Base-by-base conservation (phyloP, 2,329 filamentous ascomycete genomes). In the Cercospora janseana region DNA sequence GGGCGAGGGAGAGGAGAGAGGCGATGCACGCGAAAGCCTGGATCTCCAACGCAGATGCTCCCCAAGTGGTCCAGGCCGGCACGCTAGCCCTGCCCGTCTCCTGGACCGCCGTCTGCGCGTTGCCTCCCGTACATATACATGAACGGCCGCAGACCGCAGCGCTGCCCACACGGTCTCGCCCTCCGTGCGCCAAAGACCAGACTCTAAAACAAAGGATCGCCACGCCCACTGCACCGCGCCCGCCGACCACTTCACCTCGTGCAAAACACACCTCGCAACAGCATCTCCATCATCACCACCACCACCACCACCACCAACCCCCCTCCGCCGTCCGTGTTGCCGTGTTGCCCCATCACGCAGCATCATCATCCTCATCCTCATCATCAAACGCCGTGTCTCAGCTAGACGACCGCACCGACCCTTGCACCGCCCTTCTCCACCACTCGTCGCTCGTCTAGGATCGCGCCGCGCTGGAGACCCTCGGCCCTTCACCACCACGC, bases 161-260 rank as follows among this genome's bases (percentile, higher is more conserved):
- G 57, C 58, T 46, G 60, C 68, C n/a, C 69, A 64, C 67, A 64
- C 68, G 66, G 68, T 73, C 69, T 46, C 69, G 71, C 72, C 72
- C 69, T 72, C 67, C 67, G 66, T 67, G 61, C 69, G 67, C 64
- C 70, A 71, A 69, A 67, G 65, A 69, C 67, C n/a, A 67, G 69
- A 69, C 74, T 74, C 35, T 42, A 53, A 73, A n/a, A 74, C 72
- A 74, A 72, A 72, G 70, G 72, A 75, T 75, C 73, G 72, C 69
- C 72, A 65, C 68, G 67, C 61, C 64, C 65, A 61, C 61, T 54
- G n/a, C 34, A 64, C 61, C 54, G 51, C 49, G 55, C 49, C 34
- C 31, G 41, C 51, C 58, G 44, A 31, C 12, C 45, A 61, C 58
- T 56, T 61, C 57, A 61, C 57, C 57, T 59, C 55, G 55, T 56